phyloP scores from a whole-genome alignment of 2,329 filamentous ascomycete genomes.

The Macrophomina phaseolina region DNA sequence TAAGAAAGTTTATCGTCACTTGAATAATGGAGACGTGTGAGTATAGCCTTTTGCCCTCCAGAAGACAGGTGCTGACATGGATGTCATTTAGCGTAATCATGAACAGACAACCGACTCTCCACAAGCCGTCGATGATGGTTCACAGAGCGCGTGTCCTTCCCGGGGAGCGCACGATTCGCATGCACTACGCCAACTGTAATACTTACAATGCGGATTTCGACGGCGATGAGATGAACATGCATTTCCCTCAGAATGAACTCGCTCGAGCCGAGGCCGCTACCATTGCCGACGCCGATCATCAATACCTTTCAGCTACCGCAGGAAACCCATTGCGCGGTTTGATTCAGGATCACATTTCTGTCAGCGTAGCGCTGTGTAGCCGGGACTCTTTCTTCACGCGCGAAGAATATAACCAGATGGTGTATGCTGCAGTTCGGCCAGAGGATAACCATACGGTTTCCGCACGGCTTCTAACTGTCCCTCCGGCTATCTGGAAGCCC shows the following conservation, averaged over 20 bases:
- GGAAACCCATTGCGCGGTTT: constrained; percentile 93
- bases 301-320: constrained; percentile 92
- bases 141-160: constrained; percentile 90
- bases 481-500: constrained; percentile 83
- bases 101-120: constrained; percentile 97
- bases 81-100: constrained; percentile 69
- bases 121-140: constrained; percentile 99
- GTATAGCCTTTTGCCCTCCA: too few species aligned
- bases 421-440: constrained; percentile 87
- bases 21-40: constrained; percentile 88
- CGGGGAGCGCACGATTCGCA: constrained; percentile 95
- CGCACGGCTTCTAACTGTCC: constrained; percentile 79
- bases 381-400: constrained; percentile 89
- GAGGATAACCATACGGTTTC: constrained; percentile 87
- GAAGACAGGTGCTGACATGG: too few species aligned
- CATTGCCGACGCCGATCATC: constrained; percentile 94
- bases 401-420: constrained; percentile 88
- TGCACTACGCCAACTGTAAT: constrained; percentile 99
- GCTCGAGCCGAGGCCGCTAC: constrained; percentile 90
- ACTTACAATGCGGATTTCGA: constrained; percentile 99
- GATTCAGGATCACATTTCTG: constrained; percentile 98
- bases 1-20: constrained; percentile 95
- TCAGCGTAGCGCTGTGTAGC: constrained; percentile 88
- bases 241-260: constrained; percentile 97
- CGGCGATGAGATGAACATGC: constrained; percentile 99